Evolutionary conservation across 2,329 filamentous ascomycete species (phyloP), one percentile per base, ranked within the genome.

Genomic region (Penicillium sp.): DNA sequence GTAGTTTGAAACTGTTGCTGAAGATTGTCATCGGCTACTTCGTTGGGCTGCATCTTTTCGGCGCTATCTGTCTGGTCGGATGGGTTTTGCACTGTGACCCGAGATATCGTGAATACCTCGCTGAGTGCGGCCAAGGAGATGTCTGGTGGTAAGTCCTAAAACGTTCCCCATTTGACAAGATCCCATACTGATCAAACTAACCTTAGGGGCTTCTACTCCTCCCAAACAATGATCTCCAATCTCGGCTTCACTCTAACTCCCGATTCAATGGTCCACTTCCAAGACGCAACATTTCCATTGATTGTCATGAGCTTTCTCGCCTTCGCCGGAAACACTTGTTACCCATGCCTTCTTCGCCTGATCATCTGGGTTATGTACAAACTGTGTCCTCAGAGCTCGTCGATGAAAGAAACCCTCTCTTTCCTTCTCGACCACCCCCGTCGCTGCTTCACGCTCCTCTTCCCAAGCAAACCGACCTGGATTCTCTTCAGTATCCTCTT

Each of bases 371-470:
- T 65, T 6, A 76, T 80, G 60, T 79, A 72, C 43, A 82, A 78
- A 57, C 47, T 78, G 3, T 64, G 74, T 0, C 77, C 79, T 0
- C 64, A 71, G 4, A 50, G 69, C 2, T 67, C 65, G 7, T 54
- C 44, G 64, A 2, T 74, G 71, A 3, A 65, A 67, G 43, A 62
- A 62, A 28, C 80, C 0, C 68, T 86, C 0, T 68, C 73, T 1
- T 87, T 86, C 57, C 71, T 87, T 0, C 76, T 87, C 10, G 78
- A 85, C 47, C 82, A 87, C 64, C 93, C 93, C 0, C 87, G 93
- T 66, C 88, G 94, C 43, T 97, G 94, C 73, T 99, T 96, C 61
- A 85, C 82, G 4, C 76, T 84, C 3, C 76, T 87, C 3, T 87
- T 87, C 59, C 84, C 83, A 0, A 75, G 77, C 29, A 69, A 71